A percentile compares a stretch with the other conserved stretches of the same genome.
Evolutionary conservation across 2,329 filamentous ascomycete species (phyloP).

Genomic region (Coccinonectria pachysandricola): DNA sequence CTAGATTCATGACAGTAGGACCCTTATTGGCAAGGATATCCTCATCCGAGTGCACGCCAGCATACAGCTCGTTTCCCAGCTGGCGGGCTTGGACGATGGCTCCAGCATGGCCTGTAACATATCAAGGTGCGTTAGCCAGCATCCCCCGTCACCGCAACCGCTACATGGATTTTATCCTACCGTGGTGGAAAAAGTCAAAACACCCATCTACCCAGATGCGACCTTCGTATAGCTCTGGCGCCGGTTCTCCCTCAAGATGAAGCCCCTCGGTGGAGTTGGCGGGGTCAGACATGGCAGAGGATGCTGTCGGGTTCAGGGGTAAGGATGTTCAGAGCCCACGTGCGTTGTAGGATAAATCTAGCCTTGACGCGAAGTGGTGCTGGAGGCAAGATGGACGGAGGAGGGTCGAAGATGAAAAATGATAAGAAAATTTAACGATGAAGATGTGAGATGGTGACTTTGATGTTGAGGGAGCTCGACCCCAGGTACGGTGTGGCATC

Average conservation of each 20-base stretch:
- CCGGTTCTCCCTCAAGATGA: conserved; percentile 33
- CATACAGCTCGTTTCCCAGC: conserved; percentile 77
- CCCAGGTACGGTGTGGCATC: too few relatives aligned
- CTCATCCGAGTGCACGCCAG: conserved; percentile 92
- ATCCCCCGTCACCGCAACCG: too few relatives aligned
- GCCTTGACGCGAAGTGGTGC: too few relatives aligned
- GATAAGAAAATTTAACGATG: too few relatives aligned
- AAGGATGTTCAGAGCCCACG: too few relatives aligned
- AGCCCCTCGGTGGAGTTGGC: conserved; percentile 14
- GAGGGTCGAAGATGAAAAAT: too few relatives aligned
- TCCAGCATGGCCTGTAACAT: conserved; percentile 84
- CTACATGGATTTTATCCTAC: too few relatives aligned
- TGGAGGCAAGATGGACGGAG: too few relatives aligned
- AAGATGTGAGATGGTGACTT: too few relatives aligned
- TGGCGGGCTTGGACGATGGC: conserved; percentile 94
- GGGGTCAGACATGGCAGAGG: conserved; percentile 12
- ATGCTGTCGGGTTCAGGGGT: background rate
- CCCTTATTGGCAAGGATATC: conserved; percentile 95
- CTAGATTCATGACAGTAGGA: conserved; percentile 89
- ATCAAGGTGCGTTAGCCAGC: too few relatives aligned
- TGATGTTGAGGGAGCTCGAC: too few relatives aligned
- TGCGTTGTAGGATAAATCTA: too few relatives aligned
- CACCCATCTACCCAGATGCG: conserved; percentile 98
- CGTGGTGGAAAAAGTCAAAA: conserved; percentile 98
- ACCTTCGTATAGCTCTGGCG: conserved; percentile 48